Conservation (phyloP, 163 green algal species). For the Prototheca cutis region DNA sequence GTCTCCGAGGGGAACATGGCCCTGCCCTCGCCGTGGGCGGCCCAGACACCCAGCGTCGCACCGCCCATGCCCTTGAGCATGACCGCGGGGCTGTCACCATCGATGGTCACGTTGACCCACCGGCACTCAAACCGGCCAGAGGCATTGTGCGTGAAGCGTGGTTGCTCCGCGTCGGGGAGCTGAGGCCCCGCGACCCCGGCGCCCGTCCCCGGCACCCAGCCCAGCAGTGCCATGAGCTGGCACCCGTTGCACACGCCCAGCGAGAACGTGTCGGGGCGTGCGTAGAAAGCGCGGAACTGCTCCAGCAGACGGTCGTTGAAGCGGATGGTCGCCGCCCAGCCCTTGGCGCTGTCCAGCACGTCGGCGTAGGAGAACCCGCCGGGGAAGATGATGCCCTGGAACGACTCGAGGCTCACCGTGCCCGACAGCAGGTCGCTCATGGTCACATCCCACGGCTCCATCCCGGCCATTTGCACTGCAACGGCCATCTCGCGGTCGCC, state of each 20-base stretch:
- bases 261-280: slow-evolving; percentile 83
- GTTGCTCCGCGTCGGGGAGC: slow-evolving; percentile 69
- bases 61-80: slow-evolving; percentile 81
- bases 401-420: slow-evolving; percentile 64
- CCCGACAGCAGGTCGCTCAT: slow-evolving; percentile 90
- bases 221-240: slow-evolving; percentile 98
- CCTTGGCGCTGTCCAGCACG: slow-evolving; percentile 94
- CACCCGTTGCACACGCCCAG: slow-evolving; percentile 98
- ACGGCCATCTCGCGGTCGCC: slow-evolving; percentile 95
- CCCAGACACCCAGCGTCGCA: slow-evolving; percentile 83
- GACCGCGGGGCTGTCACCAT: slow-evolving; percentile 63
- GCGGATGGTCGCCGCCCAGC: slow-evolving; percentile 90
- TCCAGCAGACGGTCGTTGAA: slow-evolving; percentile 76
- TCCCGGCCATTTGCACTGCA: slow-evolving; percentile 69
- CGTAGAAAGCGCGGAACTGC: slow-evolving; percentile 82
- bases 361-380: slow-evolving; percentile 97
- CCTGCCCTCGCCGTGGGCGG: slow-evolving; percentile 90
- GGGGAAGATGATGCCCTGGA: slow-evolving; percentile 89
- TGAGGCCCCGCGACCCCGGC: slow-evolving; percentile 9
- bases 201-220: slow-evolving; percentile 77
- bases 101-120: slow-evolving; percentile 62
- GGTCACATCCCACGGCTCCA: slow-evolving; percentile 96
- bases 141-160: slow-evolving; percentile 95
- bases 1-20: slow-evolving; percentile 78
- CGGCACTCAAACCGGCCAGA: slow-evolving; percentile 71